A percentile compares a stretch with the other conserved stretches of the same genome.
Conservation (phyloP, 208 protist species). For the Leishmania guyanensis region DNA sequence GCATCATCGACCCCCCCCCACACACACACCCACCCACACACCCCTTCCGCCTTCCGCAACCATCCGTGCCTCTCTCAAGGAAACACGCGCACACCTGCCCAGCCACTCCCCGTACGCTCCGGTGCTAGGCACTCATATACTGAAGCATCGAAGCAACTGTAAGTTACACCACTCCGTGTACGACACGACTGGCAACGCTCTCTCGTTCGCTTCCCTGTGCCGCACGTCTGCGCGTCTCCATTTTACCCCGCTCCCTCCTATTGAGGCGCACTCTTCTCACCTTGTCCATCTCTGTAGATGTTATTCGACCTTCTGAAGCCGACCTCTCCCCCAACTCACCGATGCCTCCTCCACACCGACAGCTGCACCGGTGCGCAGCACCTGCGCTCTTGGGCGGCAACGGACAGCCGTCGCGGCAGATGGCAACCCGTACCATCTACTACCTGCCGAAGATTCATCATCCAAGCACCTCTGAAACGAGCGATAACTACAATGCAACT, state of each 20-base stretch:
- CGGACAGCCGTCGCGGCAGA: no score
- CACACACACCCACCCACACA: no score
- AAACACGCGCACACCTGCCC: neutral
- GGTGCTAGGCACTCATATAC: neutral
- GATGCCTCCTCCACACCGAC: neutral
- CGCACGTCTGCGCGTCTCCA: neutral
- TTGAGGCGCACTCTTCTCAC: neutral
- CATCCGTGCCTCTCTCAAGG: neutral
- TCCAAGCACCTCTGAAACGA: neutral
- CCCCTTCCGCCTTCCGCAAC: neutral
- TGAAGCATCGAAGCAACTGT: neutral
- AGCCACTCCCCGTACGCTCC: no score
- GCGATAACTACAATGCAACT: neutral
- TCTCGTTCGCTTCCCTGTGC: neutral
- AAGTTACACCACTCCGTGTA: neutral
- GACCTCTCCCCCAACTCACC: neutral
- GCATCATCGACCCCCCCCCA: neutral
- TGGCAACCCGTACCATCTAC: conserved; percentile 7
- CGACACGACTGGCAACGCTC: neutral
- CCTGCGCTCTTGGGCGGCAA: neutral
- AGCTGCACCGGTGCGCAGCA: conserved; percentile 10
- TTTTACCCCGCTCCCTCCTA: neutral
- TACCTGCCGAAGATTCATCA: neutral
- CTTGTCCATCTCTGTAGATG: neutral
- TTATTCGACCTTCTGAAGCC: neutral